Evolutionary conservation across 805 yeast genomes (phyloP), one percentile per base, ranked within the genome.

Genomic region (Wickerhamiella brachini): DNA sequence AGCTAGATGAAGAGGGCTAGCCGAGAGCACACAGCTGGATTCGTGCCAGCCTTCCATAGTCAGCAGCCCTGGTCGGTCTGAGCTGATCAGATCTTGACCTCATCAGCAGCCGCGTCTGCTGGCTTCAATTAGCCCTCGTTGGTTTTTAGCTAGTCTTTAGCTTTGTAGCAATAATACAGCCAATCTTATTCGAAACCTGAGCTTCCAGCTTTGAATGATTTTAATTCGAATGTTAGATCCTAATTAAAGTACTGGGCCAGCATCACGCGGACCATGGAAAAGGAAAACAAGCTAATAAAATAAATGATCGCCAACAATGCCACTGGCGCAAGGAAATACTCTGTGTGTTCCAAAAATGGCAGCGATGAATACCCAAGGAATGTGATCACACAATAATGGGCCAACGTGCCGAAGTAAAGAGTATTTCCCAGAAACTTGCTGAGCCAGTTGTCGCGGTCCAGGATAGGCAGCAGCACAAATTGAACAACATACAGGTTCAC

Each of bases 341-440:
- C 84, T 13, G 86, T 79, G 59, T 73, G 78, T 65, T 67, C 80
- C 71, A 77, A 71, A 62, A 71, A 85, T 55, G 80, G 88, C 63
- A 83, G 72, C 53, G 85, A 71, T 71, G 85, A 76, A 69, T 84
- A 89, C n/a, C 97, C 97, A 60, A 87, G 79, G 63, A 88, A 88
- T 1, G 95, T 82, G 49, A 88, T 76, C 50, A 85, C 73, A 59
- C 80, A 79, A 66, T 89, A 89, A 63, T 85, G 85, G 18, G 81
- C 76, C 47, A 84, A 67, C 26, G 95, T 82, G 5, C 76, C 77
- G 58, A 85, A 75, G 59, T 89, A 89, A 38, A 88, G 69, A 0
- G 85, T 71, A 66, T 89, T 88, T 0, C 95, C 95, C 52, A 88
- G 66, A 23, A 87, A 63, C 20, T 82, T 64, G n/a, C 85, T 76